These are phyloP conservation scores for Syzygium grande DNA, from an alignment of 345 rosid species.

Conservation along the genomic window DNA sequence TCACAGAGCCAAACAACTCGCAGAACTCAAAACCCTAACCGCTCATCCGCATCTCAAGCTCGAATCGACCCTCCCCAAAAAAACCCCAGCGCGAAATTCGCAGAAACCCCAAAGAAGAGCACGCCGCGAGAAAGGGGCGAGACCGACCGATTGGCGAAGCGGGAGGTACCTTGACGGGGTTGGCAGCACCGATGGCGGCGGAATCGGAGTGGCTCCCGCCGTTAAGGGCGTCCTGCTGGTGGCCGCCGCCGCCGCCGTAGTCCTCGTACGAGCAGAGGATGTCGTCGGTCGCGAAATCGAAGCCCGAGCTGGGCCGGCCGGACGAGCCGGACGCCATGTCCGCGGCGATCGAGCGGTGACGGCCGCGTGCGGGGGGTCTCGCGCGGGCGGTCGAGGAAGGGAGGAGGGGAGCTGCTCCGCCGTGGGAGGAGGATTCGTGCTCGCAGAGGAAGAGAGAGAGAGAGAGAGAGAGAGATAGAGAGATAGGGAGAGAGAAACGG, in stretches of 20 bases:
- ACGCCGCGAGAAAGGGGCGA: background rate
- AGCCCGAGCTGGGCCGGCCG: conserved; percentile 56
- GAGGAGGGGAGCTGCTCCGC: background rate
- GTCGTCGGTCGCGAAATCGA: conserved; percentile 92
- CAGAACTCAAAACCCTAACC: background rate
- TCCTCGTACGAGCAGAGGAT: conserved; percentile 97
- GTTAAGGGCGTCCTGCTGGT: conserved; percentile 53
- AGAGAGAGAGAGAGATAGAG: background rate
- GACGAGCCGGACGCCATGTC: conserved; percentile 88
- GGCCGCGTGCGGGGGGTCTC: background rate
- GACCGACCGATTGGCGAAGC: background rate
- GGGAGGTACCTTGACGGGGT: conserved; percentile 25
- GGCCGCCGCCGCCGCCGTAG: conserved; percentile 21
- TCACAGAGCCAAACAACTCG: background rate
- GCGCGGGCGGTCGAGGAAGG: background rate
- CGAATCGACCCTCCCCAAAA: background rate
- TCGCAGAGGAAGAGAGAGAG: background rate
- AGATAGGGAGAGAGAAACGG: no score
- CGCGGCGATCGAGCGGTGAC: background rate
- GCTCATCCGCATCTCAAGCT: background rate
- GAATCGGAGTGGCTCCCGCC: conserved; percentile 71
- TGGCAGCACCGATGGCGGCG: conserved; percentile 20
- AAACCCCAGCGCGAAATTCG: background rate
- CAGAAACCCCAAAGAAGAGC: background rate
- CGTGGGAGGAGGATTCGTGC: background rate